Evolutionary conservation across 768 basidiomycete species (phyloP), one percentile per base, ranked within the genome.

Genomic region (Mrakia blollopis): DNA sequence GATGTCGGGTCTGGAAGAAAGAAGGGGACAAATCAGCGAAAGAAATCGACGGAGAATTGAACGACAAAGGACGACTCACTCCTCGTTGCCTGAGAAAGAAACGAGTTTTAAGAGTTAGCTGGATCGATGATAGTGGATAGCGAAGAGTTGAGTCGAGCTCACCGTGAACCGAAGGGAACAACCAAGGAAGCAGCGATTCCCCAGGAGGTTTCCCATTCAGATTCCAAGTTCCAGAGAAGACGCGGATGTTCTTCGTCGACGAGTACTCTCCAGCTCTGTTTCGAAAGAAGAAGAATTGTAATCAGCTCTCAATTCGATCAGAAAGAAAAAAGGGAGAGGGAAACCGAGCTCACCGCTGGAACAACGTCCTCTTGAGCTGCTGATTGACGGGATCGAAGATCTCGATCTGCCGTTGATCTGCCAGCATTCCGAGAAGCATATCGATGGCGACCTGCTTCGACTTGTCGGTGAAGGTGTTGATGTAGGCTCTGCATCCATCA

Each of bases 401-500:
- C 25, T 91, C 90, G 16, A 98, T 94, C 79, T 90, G 91, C 75
- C 87, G 87, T 83, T 98, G 95, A 73, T 89, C 90, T 79, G 88
- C 92, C 83, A 98, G 87, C 83, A 98, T 62, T 74, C 95, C 96
- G 80, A 99, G 86, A 81, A 98, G 92, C 88, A 94, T 91, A 82
- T 99, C 97, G 78, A 98, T 98, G 0, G 95, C 94, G 4, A 88
- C 83, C 81, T 99, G 97, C 82, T 99, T 99, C 52, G 88, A 89
- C 82, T 92, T 92, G 82, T 99, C 97, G 81, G 95, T 92, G 82
- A 99, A 97, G 82, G 98, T 98, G 81, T 95, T 97, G 81, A 98
- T 96, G 81, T 98, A 99, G 52, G 95, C 95, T 78, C 96, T 89
- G 73, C 0, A 5, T n/a, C n/a, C n/a, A n/a, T n/a, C n/a, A 50